phyloP scores from a whole-genome alignment of 768 basidiomycete genomes.

The Coprinopsis marcescibilis region DNA sequence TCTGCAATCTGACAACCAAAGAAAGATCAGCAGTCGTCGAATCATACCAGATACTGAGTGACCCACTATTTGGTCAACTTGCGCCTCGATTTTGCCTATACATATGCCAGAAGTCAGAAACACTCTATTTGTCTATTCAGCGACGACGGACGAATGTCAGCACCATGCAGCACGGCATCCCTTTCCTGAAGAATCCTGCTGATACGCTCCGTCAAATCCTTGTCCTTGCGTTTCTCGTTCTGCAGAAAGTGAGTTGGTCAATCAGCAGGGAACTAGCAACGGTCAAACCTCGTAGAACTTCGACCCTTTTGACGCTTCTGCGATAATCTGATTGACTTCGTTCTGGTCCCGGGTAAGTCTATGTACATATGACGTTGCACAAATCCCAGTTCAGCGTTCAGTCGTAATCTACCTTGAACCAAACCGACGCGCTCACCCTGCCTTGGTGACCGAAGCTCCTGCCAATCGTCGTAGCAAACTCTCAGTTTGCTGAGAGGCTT shows the following conservation, averaged over 20 bases:
- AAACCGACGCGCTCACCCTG: slow-evolving; percentile 64
- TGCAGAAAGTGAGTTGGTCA: slow-evolving; percentile 21
- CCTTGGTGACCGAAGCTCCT: slow-evolving; percentile 85
- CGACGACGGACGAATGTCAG: slow-evolving; percentile 47
- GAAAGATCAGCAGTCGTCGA: slow-evolving; percentile 2
- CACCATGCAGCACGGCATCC: slow-evolving; percentile 50
- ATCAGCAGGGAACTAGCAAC: not conserved
- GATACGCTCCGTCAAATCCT: slow-evolving; percentile 75
- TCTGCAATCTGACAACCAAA: slow-evolving; percentile 46
- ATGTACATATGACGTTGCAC: not conserved
- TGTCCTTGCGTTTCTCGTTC: slow-evolving; percentile 90
- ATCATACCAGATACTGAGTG: not conserved
- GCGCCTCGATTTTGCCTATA: slow-evolving; percentile 54
- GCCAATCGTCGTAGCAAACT: slow-evolving; percentile 77
- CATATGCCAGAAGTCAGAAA: slow-evolving; percentile 11
- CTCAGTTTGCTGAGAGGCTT: slow-evolving; percentile 52
- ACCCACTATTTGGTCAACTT: slow-evolving; percentile 65
- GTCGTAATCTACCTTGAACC: not conserved
- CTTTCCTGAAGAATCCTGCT: slow-evolving; percentile 58
- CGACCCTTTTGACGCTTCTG: slow-evolving; percentile 87
- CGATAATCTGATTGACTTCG: slow-evolving; percentile 84
- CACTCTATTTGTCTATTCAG: no score
- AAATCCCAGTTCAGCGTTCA: not conserved
- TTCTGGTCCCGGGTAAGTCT: slow-evolving; percentile 73
- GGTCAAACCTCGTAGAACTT: slow-evolving; percentile 77